A percentile compares a stretch with the other conserved stretches of the same genome.
Conservation (phyloP, 805 yeast species). For the Komagataella ulmi region DNA sequence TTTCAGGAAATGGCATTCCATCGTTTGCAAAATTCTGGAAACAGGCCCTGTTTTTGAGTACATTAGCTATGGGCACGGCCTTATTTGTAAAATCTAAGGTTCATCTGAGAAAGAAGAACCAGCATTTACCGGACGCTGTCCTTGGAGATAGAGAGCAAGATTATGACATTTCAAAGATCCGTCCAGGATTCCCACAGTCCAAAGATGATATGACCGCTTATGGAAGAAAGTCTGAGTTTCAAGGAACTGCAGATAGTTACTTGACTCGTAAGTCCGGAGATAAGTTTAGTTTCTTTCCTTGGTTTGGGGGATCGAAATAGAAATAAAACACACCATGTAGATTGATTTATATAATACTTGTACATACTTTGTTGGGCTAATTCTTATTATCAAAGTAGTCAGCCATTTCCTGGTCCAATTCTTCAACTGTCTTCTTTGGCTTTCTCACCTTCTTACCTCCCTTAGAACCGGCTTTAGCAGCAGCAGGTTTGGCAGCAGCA, state of each 20-base stretch:
- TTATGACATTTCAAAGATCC: conserved; percentile 22
- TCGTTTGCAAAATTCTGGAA: conserved; percentile 10
- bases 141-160: conserved; percentile 7
- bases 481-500: conserved; percentile 13
- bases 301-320: conserved; percentile 3
- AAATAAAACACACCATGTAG: background rate
- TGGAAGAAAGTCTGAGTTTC: conserved; percentile 46
- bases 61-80: conserved; percentile 18
- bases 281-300: conserved; percentile 12
- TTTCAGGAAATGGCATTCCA: background rate
- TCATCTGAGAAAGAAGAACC: conserved; percentile 18
- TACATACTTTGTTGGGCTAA: conserved; percentile 8
- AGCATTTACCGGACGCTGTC: conserved; percentile 20
- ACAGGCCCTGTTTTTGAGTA: conserved; percentile 14
- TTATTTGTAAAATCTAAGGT: conserved; percentile 20
- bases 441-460: conserved; percentile 28
- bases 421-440: conserved; percentile 68
- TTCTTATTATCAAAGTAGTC: conserved; percentile 63
- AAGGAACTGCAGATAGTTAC: conserved; percentile 55
- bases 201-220: conserved; percentile 13
- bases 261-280: conserved; percentile 27
- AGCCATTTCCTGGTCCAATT: conserved; percentile 96
- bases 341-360: background rate
- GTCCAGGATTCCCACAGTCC: conserved; percentile 33
- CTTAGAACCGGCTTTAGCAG: conserved; percentile 24